These are phyloP conservation scores for Radiomyces spectabilis DNA, from an alignment of 192 early-diverging fungal genomes.

Conservation along the genomic window DNA sequence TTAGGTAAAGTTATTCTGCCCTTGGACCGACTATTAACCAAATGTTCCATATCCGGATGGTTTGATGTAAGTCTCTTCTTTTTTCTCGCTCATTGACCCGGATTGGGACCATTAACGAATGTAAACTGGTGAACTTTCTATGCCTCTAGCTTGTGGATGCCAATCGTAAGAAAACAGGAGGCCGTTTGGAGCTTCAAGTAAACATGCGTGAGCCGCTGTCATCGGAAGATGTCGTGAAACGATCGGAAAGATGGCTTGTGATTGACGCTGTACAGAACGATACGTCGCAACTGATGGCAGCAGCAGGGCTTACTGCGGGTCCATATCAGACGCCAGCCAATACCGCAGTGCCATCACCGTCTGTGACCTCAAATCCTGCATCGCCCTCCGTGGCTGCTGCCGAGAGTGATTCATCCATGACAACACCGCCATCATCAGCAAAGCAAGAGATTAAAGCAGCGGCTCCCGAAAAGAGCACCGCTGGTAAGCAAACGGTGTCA, in stretches of 20 bases:
- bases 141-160: slow-evolving; percentile 50
- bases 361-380: neutral
- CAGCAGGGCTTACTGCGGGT: slow-evolving; percentile 5
- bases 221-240: slow-evolving; percentile 47
- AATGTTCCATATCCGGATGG: slow-evolving; percentile 58
- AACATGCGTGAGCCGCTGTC: slow-evolving; percentile 52
- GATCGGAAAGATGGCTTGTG: slow-evolving; percentile 59
- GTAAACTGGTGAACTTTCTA: no score
- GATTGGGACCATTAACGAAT: neutral
- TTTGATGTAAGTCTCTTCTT: slow-evolving; percentile 46
- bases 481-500: no score
- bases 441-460: no score
- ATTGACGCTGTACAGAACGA: slow-evolving; percentile 40
- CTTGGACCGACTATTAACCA: slow-evolving; percentile 49
- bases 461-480: no score
- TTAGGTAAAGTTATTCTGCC: slow-evolving; percentile 54
- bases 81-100: neutral
- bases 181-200: slow-evolving; percentile 57
- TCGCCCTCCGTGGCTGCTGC: neutral
- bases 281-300: slow-evolving; percentile 16
- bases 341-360: neutral
- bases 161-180: slow-evolving; percentile 58
- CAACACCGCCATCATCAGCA: no score
- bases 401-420: no score
- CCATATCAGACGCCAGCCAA: slow-evolving; percentile 13